These are phyloP conservation scores for Arxiozyma heterogenica DNA, from an alignment of 1,139 yeast genomes.

Conservation along the genomic window DNA sequence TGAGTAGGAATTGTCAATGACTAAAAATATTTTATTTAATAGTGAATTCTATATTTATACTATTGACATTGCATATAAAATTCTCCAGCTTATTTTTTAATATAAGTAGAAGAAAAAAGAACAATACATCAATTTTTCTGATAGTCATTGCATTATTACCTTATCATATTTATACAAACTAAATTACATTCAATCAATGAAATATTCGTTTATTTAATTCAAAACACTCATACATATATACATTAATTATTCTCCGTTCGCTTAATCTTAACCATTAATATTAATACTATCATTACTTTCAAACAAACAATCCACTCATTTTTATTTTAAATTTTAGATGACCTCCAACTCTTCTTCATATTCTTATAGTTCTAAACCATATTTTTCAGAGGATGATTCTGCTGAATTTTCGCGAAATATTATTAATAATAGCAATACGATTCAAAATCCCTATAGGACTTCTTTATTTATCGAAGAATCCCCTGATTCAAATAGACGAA, in stretches of 20 bases:
- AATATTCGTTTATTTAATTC: background rate
- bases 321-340: background rate
- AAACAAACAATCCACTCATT: background rate
- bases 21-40: too few species aligned
- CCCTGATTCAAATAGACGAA: background rate
- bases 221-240: background rate
- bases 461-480: background rate
- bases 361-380: background rate
- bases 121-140: too few species aligned
- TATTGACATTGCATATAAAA: too few species aligned
- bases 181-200: background rate
- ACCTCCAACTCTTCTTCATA: background rate
- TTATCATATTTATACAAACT: background rate
- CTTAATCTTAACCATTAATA: background rate
- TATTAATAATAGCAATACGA: background rate
- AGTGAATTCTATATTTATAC: too few species aligned
- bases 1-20: too few species aligned
- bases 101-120: too few species aligned
- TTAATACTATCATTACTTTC: background rate
- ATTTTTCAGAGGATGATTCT: background rate
- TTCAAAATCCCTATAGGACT: background rate
- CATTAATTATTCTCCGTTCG: background rate
- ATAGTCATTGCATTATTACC: too few species aligned
- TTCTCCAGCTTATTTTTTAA: too few species aligned
- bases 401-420: background rate